Percentiles rank a stretch among this genome's conserved stretches.
These are phyloP conservation scores for Carex arenaria DNA, from an alignment of 202 grass and related monocot genomes.

Conservation along the genomic window DNA sequence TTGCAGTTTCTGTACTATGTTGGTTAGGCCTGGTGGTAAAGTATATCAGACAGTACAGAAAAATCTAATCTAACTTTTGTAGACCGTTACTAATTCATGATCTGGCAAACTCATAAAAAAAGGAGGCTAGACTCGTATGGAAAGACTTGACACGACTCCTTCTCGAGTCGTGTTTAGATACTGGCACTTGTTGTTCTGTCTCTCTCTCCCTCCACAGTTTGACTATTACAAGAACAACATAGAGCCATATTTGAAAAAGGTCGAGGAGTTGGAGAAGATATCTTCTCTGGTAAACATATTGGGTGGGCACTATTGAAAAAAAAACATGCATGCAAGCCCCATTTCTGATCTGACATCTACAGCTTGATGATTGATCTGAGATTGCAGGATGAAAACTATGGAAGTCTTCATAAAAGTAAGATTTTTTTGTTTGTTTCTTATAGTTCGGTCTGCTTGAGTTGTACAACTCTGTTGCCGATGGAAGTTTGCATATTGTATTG, in stretches of 20 bases:
- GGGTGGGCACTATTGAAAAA: not conserved
- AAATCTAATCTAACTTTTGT: no score
- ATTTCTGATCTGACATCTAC: not conserved
- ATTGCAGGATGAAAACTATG: not conserved
- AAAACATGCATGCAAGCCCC: not conserved
- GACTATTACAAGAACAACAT: constrained; percentile 17
- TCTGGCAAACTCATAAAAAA: no score
- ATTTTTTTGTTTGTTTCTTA: not conserved
- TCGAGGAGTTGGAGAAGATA: constrained; percentile 21
- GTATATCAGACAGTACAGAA: no score
- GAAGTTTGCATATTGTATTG: not conserved
- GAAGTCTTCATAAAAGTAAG: not conserved
- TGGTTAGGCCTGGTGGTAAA: no score
- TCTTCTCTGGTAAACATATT: not conserved
- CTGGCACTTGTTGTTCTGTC: constrained; percentile 10
- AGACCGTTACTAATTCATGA: no score
- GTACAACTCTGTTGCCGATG: not conserved
- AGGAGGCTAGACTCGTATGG: no score
- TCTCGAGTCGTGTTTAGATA: no score
- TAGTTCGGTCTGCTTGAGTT: not conserved
- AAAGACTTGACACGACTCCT: no score
- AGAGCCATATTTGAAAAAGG: constrained; percentile 10
- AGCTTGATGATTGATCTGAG: not conserved
- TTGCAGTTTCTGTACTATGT: no score
- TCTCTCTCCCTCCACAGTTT: constrained; percentile 30